Evolutionary conservation across 106 monocot genomes (phyloP).

Genomic region (Dioscorea zingiberensis): DNA sequence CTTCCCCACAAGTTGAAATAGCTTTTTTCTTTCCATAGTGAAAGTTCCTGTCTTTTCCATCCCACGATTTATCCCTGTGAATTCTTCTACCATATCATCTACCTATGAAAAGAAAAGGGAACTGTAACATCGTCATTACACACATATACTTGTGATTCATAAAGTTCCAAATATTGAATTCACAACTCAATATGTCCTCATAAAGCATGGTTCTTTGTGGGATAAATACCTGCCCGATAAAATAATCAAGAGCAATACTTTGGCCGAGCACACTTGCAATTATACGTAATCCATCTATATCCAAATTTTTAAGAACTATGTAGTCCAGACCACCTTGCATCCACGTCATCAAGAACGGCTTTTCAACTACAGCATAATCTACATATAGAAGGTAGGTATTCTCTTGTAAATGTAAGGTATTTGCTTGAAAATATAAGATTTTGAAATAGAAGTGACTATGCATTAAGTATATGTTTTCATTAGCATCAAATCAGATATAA

Average conservation of each 20-base stretch:
- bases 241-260: slow-evolving; percentile 81
- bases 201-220: neutral
- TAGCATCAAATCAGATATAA: no score
- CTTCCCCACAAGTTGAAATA: slow-evolving; percentile 81
- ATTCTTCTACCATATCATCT: slow-evolving; percentile 87
- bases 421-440: no score
- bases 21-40: slow-evolving; percentile 80
- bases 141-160: no score
- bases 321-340: slow-evolving; percentile 88
- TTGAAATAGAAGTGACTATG: no score
- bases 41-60: slow-evolving; percentile 91
- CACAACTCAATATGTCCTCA: neutral
- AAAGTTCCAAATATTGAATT: neutral
- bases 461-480: no score
- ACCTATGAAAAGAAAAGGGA: slow-evolving; percentile 30
- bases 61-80: slow-evolving; percentile 72
- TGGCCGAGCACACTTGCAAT: slow-evolving; percentile 85
- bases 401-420: no score
- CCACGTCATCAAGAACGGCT: slow-evolving; percentile 64
- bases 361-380: slow-evolving; percentile 87
- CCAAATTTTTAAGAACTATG: slow-evolving; percentile 57
- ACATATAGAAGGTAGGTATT: neutral
- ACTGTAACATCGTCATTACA: no score
- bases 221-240: slow-evolving; percentile 59
- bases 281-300: slow-evolving; percentile 77